A percentile compares a stretch with the other conserved stretches of the same genome.
phyloP scores from a whole-genome alignment of 257 asterid genomes.

The Solanum peruvianum region DNA sequence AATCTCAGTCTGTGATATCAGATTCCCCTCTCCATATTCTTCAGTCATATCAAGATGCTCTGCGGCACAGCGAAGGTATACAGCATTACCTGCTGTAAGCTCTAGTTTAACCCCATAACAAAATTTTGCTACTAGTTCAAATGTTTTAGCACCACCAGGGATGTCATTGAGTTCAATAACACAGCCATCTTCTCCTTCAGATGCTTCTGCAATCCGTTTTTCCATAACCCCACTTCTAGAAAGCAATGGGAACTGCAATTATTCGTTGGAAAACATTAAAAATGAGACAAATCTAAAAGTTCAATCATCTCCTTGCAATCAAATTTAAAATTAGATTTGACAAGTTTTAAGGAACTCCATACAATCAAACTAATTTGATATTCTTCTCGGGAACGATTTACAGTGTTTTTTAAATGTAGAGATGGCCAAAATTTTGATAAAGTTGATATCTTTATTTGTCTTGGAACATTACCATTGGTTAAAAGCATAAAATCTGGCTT shows the following conservation, averaged over 20 bases:
- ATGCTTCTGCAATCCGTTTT: conserved; percentile 63
- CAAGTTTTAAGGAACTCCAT: background rate
- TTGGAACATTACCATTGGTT: background rate
- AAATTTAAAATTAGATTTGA: background rate
- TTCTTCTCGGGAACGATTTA: background rate
- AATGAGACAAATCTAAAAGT: background rate
- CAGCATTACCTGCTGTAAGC: conserved; percentile 83
- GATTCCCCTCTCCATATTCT: conserved; percentile 84
- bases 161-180: conserved; percentile 43
- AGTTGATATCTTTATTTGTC: background rate
- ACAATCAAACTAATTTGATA: background rate
- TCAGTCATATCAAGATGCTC: conserved; percentile 91
- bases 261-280: background rate
- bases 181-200: conserved; percentile 52
- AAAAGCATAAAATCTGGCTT: background rate
- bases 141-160: conserved; percentile 87
- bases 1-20: conserved; percentile 58
- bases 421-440: background rate
- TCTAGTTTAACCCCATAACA: conserved; percentile 95
- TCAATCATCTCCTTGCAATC: background rate
- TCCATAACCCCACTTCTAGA: conserved; percentile 94
- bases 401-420: background rate
- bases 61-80: conserved; percentile 73
- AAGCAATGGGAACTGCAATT: conserved; percentile 83
- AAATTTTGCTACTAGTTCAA: conserved; percentile 85